Base-by-base conservation (phyloP, 371 early-diverging fungal species). In the Nematocida sp. region DNA sequence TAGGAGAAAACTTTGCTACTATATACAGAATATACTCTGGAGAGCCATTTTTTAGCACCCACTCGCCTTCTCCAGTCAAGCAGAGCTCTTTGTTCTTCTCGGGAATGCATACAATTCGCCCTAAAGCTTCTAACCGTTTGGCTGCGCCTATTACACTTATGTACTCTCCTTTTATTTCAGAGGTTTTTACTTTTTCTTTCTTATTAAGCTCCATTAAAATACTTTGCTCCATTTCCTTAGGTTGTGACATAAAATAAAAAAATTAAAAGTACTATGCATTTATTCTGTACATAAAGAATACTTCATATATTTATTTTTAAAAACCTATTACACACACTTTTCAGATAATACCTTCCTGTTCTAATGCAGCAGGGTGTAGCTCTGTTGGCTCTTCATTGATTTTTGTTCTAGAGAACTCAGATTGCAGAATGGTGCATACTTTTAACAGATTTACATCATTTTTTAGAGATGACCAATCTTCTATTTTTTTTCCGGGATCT, bases 41-140 rank as follows among this genome's bases (percentile, higher is more conserved):
- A 36, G 76, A 78, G 30, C 81, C 81, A 55, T 77, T 75, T 32
- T 80, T 54, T 30, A 77, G 23, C 3, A 82, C 50, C 13, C 65
- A 55, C 49, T 48, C 47, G 4, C 81, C 84, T 61, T 79, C 80
- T 30, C 66, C 63, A 38, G 84, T 82, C 11, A 80, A 38, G 20
- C 18, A 4, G 51, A 61, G 23, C 9, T 39, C 45, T 28, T 71
- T 59, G 39, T 33, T 13, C 45, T 63, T 56, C 18, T 48, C 55
- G 18, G 75, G 75, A 2, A 9, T n/a, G 49, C 45, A 59, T 5
- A 7, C 5, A 13, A 71, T 51, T 28, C 39, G 38, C 11, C 59
- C 53, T 32, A 50, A 53, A 9, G 75, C 23, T 33, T 71, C 75
- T 26, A 71, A 49, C 63, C 42, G 57, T 25, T 71, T 71, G 13